These are phyloP conservation scores for Trapa bicornis DNA, from an alignment of 345 rosid genomes.

Conservation along the genomic window DNA sequence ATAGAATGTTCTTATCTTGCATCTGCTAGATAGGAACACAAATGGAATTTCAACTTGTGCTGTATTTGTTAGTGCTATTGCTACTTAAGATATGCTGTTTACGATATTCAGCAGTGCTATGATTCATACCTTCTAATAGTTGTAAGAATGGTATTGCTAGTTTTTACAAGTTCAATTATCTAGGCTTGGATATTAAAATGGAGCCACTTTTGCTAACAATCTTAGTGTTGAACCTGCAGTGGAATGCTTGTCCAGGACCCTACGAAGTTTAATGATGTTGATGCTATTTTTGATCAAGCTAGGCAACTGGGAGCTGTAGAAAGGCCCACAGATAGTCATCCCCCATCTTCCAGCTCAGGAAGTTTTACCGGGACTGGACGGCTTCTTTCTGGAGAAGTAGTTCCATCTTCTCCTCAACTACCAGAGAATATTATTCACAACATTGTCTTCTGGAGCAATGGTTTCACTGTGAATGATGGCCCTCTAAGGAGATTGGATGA, in stretches of 20 bases:
- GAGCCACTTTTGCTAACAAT: not conserved
- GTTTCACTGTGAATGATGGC: conserved; percentile 86
- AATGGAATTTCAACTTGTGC: not conserved
- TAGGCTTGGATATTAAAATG: not conserved
- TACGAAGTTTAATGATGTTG: conserved; percentile 62
- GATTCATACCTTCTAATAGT: not conserved
- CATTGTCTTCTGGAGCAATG: conserved; percentile 79
- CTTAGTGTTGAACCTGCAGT: conserved; percentile 27
- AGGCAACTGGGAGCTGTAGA: conserved; percentile 84
- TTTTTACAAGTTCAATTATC: not conserved
- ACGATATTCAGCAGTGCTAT: not conserved
- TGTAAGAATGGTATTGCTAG: not conserved
- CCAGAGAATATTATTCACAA: conserved; percentile 67
- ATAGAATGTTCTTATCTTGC: not conserved
- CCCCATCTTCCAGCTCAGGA: conserved; percentile 61
- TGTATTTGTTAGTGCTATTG: not conserved
- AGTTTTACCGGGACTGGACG: conserved; percentile 80
- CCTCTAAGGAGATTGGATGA: conserved; percentile 80
- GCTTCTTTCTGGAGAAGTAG: conserved; percentile 69
- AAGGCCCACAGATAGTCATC: conserved; percentile 52
- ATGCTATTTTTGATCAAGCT: conserved; percentile 86
- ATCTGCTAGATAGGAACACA: not conserved
- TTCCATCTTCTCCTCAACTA: conserved; percentile 66
- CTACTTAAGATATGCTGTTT: not conserved
- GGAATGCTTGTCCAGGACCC: conserved; percentile 99